Conservation (phyloP, 176 grass and related monocot species). For the Secale cereale region DNA sequence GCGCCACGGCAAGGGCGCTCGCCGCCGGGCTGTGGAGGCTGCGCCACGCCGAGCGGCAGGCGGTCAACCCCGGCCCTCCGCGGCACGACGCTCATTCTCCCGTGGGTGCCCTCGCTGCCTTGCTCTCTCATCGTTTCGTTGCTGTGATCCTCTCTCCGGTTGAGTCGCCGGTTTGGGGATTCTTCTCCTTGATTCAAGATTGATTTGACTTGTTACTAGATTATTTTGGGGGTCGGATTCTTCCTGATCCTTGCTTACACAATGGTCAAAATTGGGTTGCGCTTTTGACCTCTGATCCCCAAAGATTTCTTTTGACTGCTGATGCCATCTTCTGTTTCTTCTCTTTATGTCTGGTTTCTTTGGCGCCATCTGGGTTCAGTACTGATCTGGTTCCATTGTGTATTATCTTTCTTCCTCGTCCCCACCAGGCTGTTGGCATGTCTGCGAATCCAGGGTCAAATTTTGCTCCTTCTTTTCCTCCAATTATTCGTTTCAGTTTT, state of each 20-base stretch:
- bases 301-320: background rate
- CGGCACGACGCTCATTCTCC: background rate
- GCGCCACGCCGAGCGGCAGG: conserved; percentile 24
- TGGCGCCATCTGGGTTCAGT: background rate
- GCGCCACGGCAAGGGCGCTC: conserved; percentile 38
- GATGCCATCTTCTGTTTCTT: background rate
- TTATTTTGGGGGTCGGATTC: background rate
- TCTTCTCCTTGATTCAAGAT: background rate
- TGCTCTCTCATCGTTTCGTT: background rate
- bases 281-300: conserved; percentile 8
- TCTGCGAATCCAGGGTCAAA: background rate
- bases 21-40: conserved; percentile 50
- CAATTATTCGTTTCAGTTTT: background rate
- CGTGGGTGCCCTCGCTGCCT: background rate
- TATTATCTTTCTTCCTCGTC: too few species aligned
- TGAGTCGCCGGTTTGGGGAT: background rate
- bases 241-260: background rate
- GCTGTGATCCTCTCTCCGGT: background rate
- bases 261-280: background rate
- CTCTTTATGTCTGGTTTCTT: background rate
- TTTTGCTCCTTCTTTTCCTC: background rate
- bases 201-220: background rate
- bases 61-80: background rate
- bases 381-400: background rate
- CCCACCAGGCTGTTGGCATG: background rate